phyloP scores from a whole-genome alignment of 1,284 basidiomycete species.

The Tausonia pullulans region DNA sequence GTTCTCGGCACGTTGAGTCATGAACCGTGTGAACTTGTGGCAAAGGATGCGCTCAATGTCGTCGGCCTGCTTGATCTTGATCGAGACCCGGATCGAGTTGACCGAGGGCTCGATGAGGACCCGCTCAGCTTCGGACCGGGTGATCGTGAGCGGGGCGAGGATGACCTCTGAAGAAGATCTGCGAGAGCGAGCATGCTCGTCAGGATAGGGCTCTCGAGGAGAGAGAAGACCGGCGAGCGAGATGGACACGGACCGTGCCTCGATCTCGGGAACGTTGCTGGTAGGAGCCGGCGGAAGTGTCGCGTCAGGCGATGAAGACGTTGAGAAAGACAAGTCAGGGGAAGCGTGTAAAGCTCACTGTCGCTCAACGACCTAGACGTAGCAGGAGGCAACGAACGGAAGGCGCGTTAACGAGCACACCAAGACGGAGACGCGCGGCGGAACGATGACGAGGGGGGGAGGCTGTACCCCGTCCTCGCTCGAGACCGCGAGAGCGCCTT shows the following conservation, averaged over 20 bases:
- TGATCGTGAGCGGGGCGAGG: slow-evolving; percentile 83
- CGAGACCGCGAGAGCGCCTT: not conserved
- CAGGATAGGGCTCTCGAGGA: slow-evolving; percentile 3
- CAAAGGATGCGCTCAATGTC: slow-evolving; percentile 96
- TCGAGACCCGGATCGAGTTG: slow-evolving; percentile 91
- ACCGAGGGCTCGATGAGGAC: slow-evolving; percentile 94
- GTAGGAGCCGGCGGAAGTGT: slow-evolving; percentile 16
- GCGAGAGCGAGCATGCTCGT: not conserved
- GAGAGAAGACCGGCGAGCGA: slow-evolving; percentile 2
- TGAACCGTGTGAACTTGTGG: slow-evolving; percentile 98
- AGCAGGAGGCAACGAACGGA: not conserved
- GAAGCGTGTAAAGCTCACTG: not conserved
- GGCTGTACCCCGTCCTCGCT: not conserved
- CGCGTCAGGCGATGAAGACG: not conserved
- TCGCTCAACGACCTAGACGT: slow-evolving; percentile 13
- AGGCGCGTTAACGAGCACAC: no score
- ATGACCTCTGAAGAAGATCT: slow-evolving; percentile 89
- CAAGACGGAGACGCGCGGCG: no score
- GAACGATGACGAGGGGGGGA: not conserved
- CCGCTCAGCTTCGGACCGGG: slow-evolving; percentile 90
- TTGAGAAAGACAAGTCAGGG: slow-evolving; percentile 2
- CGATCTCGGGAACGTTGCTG: slow-evolving; percentile 17
- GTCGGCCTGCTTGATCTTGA: slow-evolving; percentile 98
- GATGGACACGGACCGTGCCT: slow-evolving; percentile 13
- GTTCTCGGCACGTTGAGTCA: slow-evolving; percentile 96